phyloP scores from a whole-genome alignment of 179 eudicot species.

The Patellifolia procumbens region DNA sequence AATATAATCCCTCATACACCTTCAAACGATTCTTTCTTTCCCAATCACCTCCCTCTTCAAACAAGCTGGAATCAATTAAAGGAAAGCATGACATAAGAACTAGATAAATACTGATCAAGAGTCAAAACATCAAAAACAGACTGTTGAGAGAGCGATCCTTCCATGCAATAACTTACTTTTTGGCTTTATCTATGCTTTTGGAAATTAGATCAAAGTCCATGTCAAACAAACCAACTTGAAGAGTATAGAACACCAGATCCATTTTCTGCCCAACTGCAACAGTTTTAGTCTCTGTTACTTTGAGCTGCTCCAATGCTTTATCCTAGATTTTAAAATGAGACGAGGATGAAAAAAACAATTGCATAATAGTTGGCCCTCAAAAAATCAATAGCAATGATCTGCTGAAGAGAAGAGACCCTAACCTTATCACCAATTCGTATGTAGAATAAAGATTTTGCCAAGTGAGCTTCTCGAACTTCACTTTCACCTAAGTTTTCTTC shows the following conservation, averaged over 20 bases:
- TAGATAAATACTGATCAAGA: background rate
- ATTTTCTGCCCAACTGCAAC: slow-evolving; percentile 99
- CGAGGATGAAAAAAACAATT: background rate
- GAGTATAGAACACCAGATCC: slow-evolving; percentile 93
- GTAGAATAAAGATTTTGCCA: slow-evolving; percentile 83
- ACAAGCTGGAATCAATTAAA: slow-evolving; percentile 52
- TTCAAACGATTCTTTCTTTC: slow-evolving; percentile 97
- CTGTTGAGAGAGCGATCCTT: background rate
- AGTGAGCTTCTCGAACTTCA: slow-evolving; percentile 99
- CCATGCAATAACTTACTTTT: slow-evolving; percentile 53
- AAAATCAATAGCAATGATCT: background rate
- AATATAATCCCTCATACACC: slow-evolving; percentile 94
- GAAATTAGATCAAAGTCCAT: slow-evolving; percentile 95
- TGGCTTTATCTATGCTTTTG: slow-evolving; percentile 89
- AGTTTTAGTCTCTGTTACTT: slow-evolving; percentile 88
- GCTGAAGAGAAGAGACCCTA: background rate
- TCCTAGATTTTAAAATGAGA: slow-evolving; percentile 41
- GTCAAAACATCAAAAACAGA: background rate
- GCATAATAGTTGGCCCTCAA: too few species aligned
- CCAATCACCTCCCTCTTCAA: slow-evolving; percentile 99
- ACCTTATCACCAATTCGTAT: slow-evolving; percentile 84
- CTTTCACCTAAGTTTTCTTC: slow-evolving; percentile 98
- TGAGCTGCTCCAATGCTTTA: slow-evolving; percentile 93
- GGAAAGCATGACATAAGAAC: background rate
- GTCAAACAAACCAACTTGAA: slow-evolving; percentile 85